These are phyloP conservation scores for Leucosporidium yakuticum DNA, from an alignment of 768 basidiomycete species.

Conservation along the genomic window DNA sequence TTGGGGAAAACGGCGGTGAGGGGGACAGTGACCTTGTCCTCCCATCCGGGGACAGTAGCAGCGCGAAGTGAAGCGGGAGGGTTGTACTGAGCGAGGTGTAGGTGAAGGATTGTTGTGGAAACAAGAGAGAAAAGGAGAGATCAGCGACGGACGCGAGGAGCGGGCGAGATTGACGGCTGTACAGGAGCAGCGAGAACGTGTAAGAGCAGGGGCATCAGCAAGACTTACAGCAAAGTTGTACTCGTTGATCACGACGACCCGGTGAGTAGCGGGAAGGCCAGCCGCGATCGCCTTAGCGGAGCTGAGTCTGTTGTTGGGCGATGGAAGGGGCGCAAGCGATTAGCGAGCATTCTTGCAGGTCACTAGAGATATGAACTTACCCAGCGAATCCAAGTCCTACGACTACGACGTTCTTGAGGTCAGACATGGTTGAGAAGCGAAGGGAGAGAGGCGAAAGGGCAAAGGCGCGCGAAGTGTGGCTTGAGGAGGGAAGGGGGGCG, in stretches of 20 bases:
- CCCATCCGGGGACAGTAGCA: conserved; percentile 19
- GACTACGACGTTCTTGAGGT: conserved; percentile 20
- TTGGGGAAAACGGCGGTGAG: conserved; percentile 7
- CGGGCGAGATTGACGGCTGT: not conserved
- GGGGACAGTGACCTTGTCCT: conserved; percentile 16
- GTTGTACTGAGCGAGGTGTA: not conserved
- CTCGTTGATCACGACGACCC: conserved; percentile 14
- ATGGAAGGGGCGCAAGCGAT: no score
- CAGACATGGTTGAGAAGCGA: not conserved
- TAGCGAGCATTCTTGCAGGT: no score
- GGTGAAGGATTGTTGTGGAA: no score
- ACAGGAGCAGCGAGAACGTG: no score
- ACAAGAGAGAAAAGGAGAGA: no score
- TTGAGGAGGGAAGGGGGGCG: no score
- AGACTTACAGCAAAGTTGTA: no score
- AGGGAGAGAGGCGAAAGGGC: no score
- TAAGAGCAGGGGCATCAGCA: no score
- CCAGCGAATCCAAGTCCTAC: conserved; percentile 18
- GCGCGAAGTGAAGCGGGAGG: not conserved
- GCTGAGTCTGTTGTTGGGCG: not conserved
- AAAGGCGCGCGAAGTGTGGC: no score
- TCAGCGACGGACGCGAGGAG: no score
- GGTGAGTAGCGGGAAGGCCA: conserved; percentile 3
- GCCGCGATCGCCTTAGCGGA: conserved; percentile 6
- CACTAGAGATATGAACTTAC: no score